A percentile compares a stretch with the other conserved stretches of the same genome.
phyloP scores from a whole-genome alignment of 1,139 yeast genomes.

The Geotrichum klebahnii region DNA sequence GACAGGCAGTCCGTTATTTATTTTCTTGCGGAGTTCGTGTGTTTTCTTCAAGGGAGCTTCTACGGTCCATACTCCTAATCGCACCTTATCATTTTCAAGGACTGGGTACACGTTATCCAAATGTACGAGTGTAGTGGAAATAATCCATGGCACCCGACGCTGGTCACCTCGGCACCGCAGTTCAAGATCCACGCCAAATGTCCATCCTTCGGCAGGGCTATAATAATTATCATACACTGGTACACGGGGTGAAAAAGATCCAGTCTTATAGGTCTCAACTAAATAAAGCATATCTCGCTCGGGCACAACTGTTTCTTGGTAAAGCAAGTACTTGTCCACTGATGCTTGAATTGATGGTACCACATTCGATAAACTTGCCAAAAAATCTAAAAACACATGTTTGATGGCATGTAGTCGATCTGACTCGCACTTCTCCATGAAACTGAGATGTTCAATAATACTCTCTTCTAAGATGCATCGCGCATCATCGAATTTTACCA shows the following conservation, averaged over 20 bases:
- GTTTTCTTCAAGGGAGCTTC: conserved; percentile 61
- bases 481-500: conserved; percentile 57
- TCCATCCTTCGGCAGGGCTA: conserved; percentile 61
- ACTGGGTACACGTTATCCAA: conserved; percentile 72
- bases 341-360: conserved; percentile 55
- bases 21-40: conserved; percentile 56
- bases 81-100: conserved; percentile 61
- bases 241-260: conserved; percentile 70
- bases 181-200: conserved; percentile 78
- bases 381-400: conserved; percentile 70
- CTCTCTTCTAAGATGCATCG: conserved; percentile 75
- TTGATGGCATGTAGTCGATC: conserved; percentile 76
- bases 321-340: conserved; percentile 56
- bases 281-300: conserved; percentile 62
- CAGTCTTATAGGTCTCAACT: conserved; percentile 68
- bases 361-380: conserved; percentile 61
- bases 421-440: conserved; percentile 79
- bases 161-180: conserved; percentile 70
- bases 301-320: conserved; percentile 72
- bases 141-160: conserved; percentile 67
- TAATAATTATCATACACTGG: conserved; percentile 75
- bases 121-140: conserved; percentile 61
- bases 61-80: conserved; percentile 67
- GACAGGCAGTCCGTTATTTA: conserved; percentile 48
- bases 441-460: conserved; percentile 66